Evolutionary conservation across 495 filamentous ascomycete genomes (phyloP).

Genomic region (Halenospora varia): DNA sequence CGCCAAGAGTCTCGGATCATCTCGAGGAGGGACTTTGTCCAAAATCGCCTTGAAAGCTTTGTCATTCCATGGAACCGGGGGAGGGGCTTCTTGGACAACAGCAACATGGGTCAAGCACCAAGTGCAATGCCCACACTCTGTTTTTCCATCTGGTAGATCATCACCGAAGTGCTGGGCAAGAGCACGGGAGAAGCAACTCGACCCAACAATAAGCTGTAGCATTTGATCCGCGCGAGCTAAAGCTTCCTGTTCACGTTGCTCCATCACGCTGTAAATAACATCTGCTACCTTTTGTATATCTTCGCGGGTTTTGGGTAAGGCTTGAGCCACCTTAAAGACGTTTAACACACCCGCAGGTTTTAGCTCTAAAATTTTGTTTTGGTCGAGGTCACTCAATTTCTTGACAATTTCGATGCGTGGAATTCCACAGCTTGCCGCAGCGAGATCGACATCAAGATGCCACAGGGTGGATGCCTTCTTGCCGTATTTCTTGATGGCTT

Average conservation of each 20-base stretch:
- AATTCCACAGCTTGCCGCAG: slow-evolving; percentile 16
- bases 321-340: slow-evolving; percentile 42
- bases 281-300: slow-evolving; percentile 37
- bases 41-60: slow-evolving; percentile 36
- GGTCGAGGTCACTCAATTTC: slow-evolving; percentile 46
- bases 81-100: slow-evolving; percentile 27
- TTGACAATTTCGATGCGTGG: slow-evolving; percentile 38
- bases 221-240: slow-evolving; percentile 43
- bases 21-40: slow-evolving; percentile 33
- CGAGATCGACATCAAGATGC: slow-evolving; percentile 41
- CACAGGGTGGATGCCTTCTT: slow-evolving; percentile 30
- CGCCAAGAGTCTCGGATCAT: slow-evolving; percentile 53
- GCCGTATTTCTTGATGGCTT: slow-evolving; percentile 31
- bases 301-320: slow-evolving; percentile 34
- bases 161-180: slow-evolving; percentile 56
- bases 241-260: slow-evolving; percentile 42
- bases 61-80: slow-evolving; percentile 29
- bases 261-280: slow-evolving; percentile 43
- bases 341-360: slow-evolving; percentile 43
- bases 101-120: slow-evolving; percentile 42
- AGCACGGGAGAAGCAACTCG: slow-evolving; percentile 39
- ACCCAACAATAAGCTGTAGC: slow-evolving; percentile 43
- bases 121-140: slow-evolving; percentile 48
- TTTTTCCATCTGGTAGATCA: slow-evolving; percentile 31
- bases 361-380: slow-evolving; percentile 39